Conservation (phyloP, 1,284 basidiomycete genomes). For the Vanrija sp. region DNA sequence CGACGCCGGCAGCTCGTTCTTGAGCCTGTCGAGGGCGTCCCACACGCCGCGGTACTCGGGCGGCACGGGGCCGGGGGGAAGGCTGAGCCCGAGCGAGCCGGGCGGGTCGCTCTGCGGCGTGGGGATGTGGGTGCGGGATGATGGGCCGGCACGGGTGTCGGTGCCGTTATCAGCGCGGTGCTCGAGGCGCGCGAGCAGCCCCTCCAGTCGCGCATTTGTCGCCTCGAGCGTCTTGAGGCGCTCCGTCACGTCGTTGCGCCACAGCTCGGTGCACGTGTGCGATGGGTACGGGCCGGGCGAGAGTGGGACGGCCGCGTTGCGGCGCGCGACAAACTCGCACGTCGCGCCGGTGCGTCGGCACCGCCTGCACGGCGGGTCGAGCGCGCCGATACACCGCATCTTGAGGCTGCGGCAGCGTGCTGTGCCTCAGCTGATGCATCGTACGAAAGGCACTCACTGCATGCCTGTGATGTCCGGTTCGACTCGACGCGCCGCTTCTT, state of each 20-base stretch:
- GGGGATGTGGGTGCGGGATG: background rate
- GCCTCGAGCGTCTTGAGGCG: conserved; percentile 17
- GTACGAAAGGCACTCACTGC: conserved; percentile 11
- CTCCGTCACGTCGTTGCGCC: conserved; percentile 17
- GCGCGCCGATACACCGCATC: conserved; percentile 24
- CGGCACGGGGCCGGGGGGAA: background rate
- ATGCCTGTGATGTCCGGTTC: conserved; percentile 19
- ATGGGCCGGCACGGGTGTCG: background rate
- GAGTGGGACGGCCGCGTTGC: conserved; percentile 18
- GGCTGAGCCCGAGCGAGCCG: conserved; percentile 1
- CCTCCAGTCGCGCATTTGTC: conserved; percentile 11
- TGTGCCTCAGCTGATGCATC: background rate
- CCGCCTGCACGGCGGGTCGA: conserved; percentile 19
- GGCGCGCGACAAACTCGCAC: conserved; percentile 22
- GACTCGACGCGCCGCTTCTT: conserved; percentile 18
- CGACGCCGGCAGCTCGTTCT: conserved; percentile 12
- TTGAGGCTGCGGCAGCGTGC: conserved; percentile 20
- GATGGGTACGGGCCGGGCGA: conserved; percentile 15
- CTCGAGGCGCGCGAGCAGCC: background rate
- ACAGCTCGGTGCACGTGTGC: conserved; percentile 23
- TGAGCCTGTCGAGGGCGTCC: conserved; percentile 11
- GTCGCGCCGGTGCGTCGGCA: conserved; percentile 17
- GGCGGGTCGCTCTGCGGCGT: background rate
- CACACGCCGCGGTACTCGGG: conserved; percentile 10
- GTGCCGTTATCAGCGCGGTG: background rate